These are phyloP conservation scores for Cryptococcus amylolentus DNA, from an alignment of 1,284 basidiomycete genomes.

Conservation along the genomic window DNA sequence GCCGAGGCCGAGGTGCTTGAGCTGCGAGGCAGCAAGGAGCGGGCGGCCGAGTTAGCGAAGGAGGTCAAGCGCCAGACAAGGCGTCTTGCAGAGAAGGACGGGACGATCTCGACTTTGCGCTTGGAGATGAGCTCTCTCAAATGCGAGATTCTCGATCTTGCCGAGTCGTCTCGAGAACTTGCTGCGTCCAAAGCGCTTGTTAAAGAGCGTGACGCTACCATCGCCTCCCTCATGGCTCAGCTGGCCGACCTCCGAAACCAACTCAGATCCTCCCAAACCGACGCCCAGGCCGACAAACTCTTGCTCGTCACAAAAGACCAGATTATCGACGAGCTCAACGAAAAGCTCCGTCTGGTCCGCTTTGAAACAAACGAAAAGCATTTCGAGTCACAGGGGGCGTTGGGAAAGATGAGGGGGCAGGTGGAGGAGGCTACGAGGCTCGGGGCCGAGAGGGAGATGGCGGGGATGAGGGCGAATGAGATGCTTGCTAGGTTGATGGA, in stretches of 20 bases:
- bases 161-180: background rate
- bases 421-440: conserved; percentile 16
- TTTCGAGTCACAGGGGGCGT: conserved; percentile 11
- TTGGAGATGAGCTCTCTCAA: background rate
- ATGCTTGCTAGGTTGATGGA: conserved; percentile 13
- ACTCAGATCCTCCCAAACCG: background rate
- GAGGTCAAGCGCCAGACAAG: background rate
- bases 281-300: conserved; percentile 1
- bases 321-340: conserved; percentile 9
- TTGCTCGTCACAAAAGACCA: conserved; percentile 13
- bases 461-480: conserved; percentile 9
- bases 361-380: conserved; percentile 25
- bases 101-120: conserved; percentile 1
- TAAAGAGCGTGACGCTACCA: background rate
- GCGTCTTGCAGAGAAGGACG: conserved; percentile 11
- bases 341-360: conserved; percentile 17
- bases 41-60: background rate
- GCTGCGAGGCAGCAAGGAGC: background rate
- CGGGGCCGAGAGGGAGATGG: conserved; percentile 14
- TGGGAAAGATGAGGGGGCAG: conserved; percentile 11
- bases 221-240: background rate
- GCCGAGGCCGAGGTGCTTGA: conserved; percentile 3
- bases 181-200: background rate
- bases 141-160: background rate
- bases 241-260: background rate